Evolutionary conservation across 1,284 basidiomycete genomes (phyloP), one percentile per base, ranked within the genome.

Genomic region (Trichosporon faecale): DNA sequence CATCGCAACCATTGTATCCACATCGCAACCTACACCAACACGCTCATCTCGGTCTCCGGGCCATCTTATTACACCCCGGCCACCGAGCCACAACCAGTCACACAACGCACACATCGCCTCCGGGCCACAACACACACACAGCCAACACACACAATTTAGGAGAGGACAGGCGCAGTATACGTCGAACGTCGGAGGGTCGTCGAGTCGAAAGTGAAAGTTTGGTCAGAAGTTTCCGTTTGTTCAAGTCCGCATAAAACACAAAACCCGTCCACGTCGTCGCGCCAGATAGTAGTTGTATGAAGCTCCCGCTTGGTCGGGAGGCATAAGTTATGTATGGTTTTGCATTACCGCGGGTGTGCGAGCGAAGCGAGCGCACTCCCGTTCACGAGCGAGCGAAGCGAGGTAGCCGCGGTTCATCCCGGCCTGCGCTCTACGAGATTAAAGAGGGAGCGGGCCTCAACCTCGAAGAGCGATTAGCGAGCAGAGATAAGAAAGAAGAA

Each of bases 1-100:
- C 57, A 61, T 23, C 18, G 16, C 27, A 60, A n/a, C 57, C 57
- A 61, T 31, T 61, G 57, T 31, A 61, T 61, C 57, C 57, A 61
- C 23, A 52, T 52, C 49, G 23, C 49, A 52, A 11, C 49, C 21
- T 52, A 52, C 49, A 52, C 49, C 49, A 52, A 52, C 40, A 44
- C 35, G 35, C 40, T 44, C 40, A 44, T n/a, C 40, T n/a, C 40
- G 40, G 40, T 44, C 40, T 18, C 40, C 40, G 40, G 40, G 16
- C 40, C 40, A 44, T n/a, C n/a, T n/a, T n/a, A n/a, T 6, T n/a
- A 18, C 16, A n/a, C 40, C 12, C 35, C 11, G 35, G 35, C 35
- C 35, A 14, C 35, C 35, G 35, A 37, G 35, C 35, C 35, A 9
- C 35, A 37, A 37, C n/a, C 35, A 37, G 3, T 12, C 12, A 37